phyloP scores from a whole-genome alignment of 768 basidiomycete species.

The Leccinum incarnatum region DNA sequence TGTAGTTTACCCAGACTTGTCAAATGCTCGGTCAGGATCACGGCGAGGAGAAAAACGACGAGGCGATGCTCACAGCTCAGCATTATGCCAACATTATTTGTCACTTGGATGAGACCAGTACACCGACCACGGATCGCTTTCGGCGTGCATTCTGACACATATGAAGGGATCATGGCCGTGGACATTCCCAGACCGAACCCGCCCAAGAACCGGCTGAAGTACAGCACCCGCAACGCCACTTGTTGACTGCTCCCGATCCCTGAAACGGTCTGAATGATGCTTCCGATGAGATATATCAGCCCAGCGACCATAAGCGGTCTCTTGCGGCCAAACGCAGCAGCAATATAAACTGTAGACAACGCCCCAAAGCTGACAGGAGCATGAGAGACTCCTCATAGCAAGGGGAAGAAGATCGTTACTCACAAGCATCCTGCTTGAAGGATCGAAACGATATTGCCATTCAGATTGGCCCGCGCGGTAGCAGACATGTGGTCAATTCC shows the following conservation, averaged over 20 bases:
- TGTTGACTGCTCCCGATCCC: conserved; percentile 39
- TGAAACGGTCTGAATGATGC: conserved; percentile 43
- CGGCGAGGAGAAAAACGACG: background rate
- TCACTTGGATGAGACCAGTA: conserved; percentile 42
- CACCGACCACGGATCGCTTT: conserved; percentile 48
- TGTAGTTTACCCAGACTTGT: conserved; percentile 50
- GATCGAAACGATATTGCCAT: conserved; percentile 52
- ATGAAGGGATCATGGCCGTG: conserved; percentile 48
- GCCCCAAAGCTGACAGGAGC: conserved; percentile 40
- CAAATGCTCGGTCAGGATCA: conserved; percentile 1
- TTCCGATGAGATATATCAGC: conserved; percentile 47
- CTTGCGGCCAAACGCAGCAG: conserved; percentile 46
- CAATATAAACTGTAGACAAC: conserved; percentile 38
- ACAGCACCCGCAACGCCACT: conserved; percentile 39
- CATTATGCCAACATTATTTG: conserved; percentile 34
- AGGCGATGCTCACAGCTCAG: conserved; percentile 29
- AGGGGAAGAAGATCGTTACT: conserved; percentile 8
- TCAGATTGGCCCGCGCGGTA: conserved; percentile 39
- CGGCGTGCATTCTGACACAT: conserved; percentile 51
- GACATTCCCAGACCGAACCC: conserved; percentile 62
- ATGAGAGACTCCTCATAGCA: background rate
- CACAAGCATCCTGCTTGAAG: conserved; percentile 50
- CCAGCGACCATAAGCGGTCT: conserved; percentile 43
- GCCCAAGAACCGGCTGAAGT: conserved; percentile 52
- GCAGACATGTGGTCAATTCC: conserved; percentile 40